Base-by-base conservation (phyloP, 208 protist genomes). In the Wallacemonas sp. region DNA sequence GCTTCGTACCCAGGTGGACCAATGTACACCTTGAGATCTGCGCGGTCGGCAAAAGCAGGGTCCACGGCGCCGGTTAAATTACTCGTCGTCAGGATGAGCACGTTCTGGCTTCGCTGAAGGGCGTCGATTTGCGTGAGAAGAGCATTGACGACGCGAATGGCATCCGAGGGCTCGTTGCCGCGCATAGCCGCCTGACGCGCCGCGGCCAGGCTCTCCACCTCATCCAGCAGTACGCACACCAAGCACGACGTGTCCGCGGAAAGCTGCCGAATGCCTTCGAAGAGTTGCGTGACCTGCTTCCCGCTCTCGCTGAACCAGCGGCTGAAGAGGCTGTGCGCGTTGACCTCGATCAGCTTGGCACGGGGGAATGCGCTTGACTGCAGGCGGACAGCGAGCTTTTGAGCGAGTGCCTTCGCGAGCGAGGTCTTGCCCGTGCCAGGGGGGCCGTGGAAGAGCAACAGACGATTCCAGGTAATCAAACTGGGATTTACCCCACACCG, bases 231-330 rank as follows among this genome's bases (percentile, higher is more conserved):
- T 4, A 98, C 85, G 56, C 79, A 90, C 1, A 98, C 77, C 28
- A 98, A 79, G 12, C 60, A 79, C 8, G 36, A 38, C 31, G 79
- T 42, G n/a, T 60, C 62, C 0, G 81, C 77, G 1, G 93, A 75
- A n/a, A 97, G 36, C 39, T 87, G 74, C 26, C 81, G 82, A 26
- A 99, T 90, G 30, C 79, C 78, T 9, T 76, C 54, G 62, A 99
- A 99, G 12, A 99, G 59, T 36, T 88, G 78, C 74, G 96, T 83
- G 22, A 99, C 97, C 54, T 98, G 84, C 79, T 99, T 99, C 0
- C 98, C 98, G 63, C 87, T 97, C 79, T 99, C 97, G 69, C 92
- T 97, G 71, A 99, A 99, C 96, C 95, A 99, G 46, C 98, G 96
- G 49, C 89, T 97, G 79, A 99, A 98, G 34, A 98, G 74, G 55